A percentile compares a stretch with the other conserved stretches of the same genome.
These are phyloP conservation scores for Cardamine chenopodiifolia DNA, from an alignment of 345 rosid genomes.

Conservation along the genomic window DNA sequence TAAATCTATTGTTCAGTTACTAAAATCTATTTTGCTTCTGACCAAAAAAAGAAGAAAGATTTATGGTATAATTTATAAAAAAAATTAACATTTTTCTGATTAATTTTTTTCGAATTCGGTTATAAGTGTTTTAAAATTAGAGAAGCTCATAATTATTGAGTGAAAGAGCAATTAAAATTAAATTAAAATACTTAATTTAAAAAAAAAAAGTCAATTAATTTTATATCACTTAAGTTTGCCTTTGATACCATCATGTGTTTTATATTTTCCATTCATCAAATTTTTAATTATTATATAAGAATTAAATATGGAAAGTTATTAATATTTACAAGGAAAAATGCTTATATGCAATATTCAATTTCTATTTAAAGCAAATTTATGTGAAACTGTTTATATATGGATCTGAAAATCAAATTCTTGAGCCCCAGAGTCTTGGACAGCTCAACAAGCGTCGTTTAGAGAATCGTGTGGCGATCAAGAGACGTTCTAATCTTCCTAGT, in stretches of 20 bases:
- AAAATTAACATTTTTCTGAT: too few species aligned
- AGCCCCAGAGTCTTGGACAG: constrained; percentile 74
- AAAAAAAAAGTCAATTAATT: too few species aligned
- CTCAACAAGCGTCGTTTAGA: constrained; percentile 87
- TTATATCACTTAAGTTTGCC: neutral
- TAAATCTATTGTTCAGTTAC: neutral
- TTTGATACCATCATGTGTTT: neutral
- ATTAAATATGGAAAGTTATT: neutral
- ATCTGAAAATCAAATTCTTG: constrained; percentile 50
- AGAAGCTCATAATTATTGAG: too few species aligned
- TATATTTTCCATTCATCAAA: neutral
- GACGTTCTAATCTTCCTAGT: constrained; percentile 87
- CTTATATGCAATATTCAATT: neutral
- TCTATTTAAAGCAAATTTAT: neutral
- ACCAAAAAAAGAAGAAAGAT: neutral
- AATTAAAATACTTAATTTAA: neutral
- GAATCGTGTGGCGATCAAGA: constrained; percentile 76
- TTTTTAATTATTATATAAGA: too few species aligned
- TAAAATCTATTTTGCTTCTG: neutral
- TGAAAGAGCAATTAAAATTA: too few species aligned
- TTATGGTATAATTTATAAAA: neutral
- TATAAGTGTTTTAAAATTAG: too few species aligned
- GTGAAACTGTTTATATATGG: neutral
- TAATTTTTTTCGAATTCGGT: too few species aligned
- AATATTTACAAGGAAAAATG: neutral